These are phyloP conservation scores for Ceratocystis destructans DNA, from an alignment of 2,329 filamentous ascomycete genomes.

Conservation along the genomic window DNA sequence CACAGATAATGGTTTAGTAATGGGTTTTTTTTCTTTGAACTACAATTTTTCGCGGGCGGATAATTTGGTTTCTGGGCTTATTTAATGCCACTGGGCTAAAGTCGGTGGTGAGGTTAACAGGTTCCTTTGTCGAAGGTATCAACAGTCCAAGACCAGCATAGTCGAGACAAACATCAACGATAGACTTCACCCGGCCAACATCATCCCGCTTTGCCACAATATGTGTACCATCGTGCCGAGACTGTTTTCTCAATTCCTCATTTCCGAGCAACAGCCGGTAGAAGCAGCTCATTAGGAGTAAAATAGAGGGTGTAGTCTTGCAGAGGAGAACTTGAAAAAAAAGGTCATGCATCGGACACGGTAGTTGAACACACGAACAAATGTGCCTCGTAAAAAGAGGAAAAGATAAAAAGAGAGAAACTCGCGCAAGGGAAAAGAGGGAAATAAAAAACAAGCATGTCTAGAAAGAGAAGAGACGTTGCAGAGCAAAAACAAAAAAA, in stretches of 20 bases:
- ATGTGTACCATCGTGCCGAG: slow-evolving; percentile 8
- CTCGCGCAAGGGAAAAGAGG: neutral
- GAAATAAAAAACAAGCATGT: neutral
- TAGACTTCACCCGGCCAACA: neutral
- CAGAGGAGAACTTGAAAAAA: too few relatives aligned
- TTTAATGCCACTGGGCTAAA: slow-evolving; percentile 17
- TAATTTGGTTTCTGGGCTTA: slow-evolving; percentile 18
- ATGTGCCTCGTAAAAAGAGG: slow-evolving; percentile 5
- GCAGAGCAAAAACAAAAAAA: neutral
- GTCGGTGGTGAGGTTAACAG: slow-evolving; percentile 1
- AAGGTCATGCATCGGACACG: neutral
- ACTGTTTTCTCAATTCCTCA: too few relatives aligned
- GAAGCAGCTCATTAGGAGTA: neutral
- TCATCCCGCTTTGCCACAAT: slow-evolving; percentile 18
- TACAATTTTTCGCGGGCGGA: slow-evolving; percentile 12
- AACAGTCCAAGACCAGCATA: neutral
- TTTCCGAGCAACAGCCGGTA: neutral
- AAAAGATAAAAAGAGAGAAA: slow-evolving; percentile 1
- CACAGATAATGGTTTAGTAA: neutral
- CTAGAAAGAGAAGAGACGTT: neutral
- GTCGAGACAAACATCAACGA: neutral
- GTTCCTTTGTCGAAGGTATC: neutral
- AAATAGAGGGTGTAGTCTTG: neutral
- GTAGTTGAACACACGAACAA: slow-evolving; percentile 14
- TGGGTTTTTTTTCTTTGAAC: slow-evolving; percentile 4